Evolutionary conservation across 495 filamentous ascomycete species (phyloP).

Genomic region (Mycothermus thermophilus): DNA sequence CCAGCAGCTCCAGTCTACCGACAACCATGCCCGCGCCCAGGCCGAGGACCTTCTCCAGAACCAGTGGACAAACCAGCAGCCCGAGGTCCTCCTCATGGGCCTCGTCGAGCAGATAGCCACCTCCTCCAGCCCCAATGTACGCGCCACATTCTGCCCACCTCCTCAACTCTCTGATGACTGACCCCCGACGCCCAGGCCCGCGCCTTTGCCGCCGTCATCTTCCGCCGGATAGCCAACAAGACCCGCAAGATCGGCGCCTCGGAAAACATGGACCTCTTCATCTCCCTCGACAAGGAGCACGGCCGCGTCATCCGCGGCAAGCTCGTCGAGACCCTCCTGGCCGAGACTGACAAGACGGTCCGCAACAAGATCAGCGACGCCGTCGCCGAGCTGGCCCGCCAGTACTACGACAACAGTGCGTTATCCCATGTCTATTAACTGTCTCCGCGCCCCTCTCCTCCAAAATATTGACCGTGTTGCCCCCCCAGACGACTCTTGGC

Average conservation of each 20-base stretch:
- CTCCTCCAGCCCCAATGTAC: constrained; percentile 48
- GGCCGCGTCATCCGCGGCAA: constrained; percentile 65
- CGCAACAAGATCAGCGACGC: constrained; percentile 95
- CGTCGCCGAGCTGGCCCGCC: constrained; percentile 84
- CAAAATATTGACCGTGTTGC: constrained; percentile 15
- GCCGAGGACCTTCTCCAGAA: constrained; percentile 81
- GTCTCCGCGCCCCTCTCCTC: constrained; percentile 16
- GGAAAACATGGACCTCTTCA: constrained; percentile 67
- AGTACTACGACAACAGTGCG: constrained; percentile 89
- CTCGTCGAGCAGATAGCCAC: constrained; percentile 80
- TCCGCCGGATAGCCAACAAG: constrained; percentile 83
- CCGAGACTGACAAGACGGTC: constrained; percentile 54
- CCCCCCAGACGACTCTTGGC: constrained; percentile 73
- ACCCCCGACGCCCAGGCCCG: constrained; percentile 52
- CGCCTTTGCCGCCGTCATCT: constrained; percentile 84
- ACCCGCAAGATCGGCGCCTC: constrained; percentile 61
- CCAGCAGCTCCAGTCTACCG: constrained; percentile 70
- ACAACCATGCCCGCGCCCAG: constrained; percentile 70
- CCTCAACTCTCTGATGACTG: too few species aligned
- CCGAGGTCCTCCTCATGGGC: constrained; percentile 83
- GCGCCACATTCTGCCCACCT: constrained; percentile 22
- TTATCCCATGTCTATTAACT: too few species aligned
- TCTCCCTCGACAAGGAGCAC: constrained; percentile 56
- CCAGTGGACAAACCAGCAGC: constrained; percentile 69
- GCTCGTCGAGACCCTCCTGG: constrained; percentile 58